phyloP scores from a whole-genome alignment of 495 filamentous ascomycete genomes.

The Haplographium delicatum region DNA sequence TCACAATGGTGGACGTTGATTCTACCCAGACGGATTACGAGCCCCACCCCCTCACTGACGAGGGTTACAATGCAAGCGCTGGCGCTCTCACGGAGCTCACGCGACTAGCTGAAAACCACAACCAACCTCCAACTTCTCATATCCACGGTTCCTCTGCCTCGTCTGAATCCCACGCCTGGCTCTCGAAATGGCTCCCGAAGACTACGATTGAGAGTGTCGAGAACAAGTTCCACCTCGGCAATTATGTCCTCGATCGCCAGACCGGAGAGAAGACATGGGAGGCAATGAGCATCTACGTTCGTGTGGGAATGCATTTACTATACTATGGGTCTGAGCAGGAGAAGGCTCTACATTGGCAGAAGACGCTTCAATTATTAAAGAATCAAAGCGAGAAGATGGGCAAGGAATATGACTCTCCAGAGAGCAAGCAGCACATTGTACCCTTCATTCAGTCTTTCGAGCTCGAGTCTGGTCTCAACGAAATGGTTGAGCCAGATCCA shows the following conservation, averaged over 20 bases:
- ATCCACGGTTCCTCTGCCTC: constrained; percentile 31
- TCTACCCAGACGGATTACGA: constrained; percentile 11
- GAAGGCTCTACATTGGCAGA: constrained; percentile 34
- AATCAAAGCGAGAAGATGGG: constrained; percentile 38
- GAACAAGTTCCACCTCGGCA: constrained; percentile 34
- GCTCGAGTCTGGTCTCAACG: constrained; percentile 25
- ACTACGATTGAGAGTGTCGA: constrained; percentile 30
- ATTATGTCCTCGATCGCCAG: constrained; percentile 38
- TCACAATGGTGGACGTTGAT: constrained; percentile 3
- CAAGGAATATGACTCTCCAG: constrained; percentile 34
- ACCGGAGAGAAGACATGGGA: constrained; percentile 35
- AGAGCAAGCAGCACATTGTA: constrained; percentile 33
- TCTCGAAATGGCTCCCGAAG: constrained; percentile 30
- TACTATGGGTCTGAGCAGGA: constrained; percentile 37
- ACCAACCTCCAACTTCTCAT: constrained; percentile 26
- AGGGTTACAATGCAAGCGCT: constrained; percentile 23
- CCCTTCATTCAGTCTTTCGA: constrained; percentile 37
- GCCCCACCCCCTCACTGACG: constrained; percentile 20
- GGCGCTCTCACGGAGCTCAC: constrained; percentile 23
- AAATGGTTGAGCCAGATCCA: constrained; percentile 34
- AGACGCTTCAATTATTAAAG: constrained; percentile 30
- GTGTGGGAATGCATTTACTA: constrained; percentile 39
- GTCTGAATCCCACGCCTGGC: constrained; percentile 30
- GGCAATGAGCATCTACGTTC: constrained; percentile 41
- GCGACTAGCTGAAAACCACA: constrained; percentile 26